Evolutionary conservation across 805 yeast species (phyloP).

Genomic region (Barnettozyma vustinii): DNA sequence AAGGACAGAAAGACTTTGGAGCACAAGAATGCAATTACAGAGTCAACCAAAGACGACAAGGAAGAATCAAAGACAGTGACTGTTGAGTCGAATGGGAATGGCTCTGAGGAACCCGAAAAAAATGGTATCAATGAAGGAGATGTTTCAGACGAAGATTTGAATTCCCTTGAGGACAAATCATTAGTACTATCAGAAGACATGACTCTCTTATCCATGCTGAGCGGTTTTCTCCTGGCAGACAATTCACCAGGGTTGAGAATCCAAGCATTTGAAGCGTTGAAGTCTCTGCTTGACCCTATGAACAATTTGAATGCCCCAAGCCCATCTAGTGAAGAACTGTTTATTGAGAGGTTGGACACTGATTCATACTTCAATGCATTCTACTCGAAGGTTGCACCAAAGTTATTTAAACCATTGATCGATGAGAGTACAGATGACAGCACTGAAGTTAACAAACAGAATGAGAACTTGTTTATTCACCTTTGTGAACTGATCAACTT

Average conservation of each 20-base stretch:
- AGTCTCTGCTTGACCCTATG: slow-evolving; percentile 56
- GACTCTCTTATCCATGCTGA: slow-evolving; percentile 49
- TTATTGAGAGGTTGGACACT: slow-evolving; percentile 28
- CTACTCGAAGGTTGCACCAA: slow-evolving; percentile 57
- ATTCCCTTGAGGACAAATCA: slow-evolving; percentile 2
- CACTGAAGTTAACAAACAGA: slow-evolving; percentile 13
- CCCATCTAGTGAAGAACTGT: slow-evolving; percentile 20
- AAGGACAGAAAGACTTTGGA: background rate
- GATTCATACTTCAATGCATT: slow-evolving; percentile 50
- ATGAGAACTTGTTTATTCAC: slow-evolving; percentile 44
- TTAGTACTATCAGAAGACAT: slow-evolving; percentile 45
- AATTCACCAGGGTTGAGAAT: slow-evolving; percentile 66
- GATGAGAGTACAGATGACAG: background rate
- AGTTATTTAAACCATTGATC: slow-evolving; percentile 45
- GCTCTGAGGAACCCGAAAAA: background rate
- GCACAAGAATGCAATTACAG: background rate
- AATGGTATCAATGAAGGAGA: slow-evolving; percentile 1
- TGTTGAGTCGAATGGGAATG: slow-evolving; percentile 7
- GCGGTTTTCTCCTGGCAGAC: slow-evolving; percentile 57
- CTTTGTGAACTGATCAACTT: slow-evolving; percentile 69
- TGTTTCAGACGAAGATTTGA: background rate
- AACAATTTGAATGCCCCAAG: slow-evolving; percentile 16
- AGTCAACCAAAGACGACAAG: background rate
- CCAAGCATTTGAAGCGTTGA: slow-evolving; percentile 81
- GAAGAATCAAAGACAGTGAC: background rate